Evolutionary conservation across 140 eudicot species (phyloP).

Genomic region (Oenanthe javanica): DNA sequence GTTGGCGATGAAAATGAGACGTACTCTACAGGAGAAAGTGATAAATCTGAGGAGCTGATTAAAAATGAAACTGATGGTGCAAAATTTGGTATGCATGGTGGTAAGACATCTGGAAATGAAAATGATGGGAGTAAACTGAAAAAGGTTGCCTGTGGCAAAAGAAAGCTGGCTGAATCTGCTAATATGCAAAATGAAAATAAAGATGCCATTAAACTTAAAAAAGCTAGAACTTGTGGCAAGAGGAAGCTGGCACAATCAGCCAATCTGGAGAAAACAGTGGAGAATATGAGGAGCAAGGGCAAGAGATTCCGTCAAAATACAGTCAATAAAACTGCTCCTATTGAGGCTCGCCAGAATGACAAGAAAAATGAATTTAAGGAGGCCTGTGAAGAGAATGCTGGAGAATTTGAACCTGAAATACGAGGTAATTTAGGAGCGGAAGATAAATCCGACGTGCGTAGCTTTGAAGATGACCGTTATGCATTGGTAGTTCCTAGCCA

Average conservation of each 20-base stretch:
- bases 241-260: slow-evolving; percentile 21
- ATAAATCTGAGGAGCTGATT: slow-evolving; percentile 11
- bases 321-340: slow-evolving; percentile 23
- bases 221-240: neutral
- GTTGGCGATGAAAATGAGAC: neutral
- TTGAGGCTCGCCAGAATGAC: slow-evolving; percentile 17
- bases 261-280: slow-evolving; percentile 16
- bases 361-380: slow-evolving; percentile 7
- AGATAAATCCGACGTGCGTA: slow-evolving; percentile 15
- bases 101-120: neutral
- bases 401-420: slow-evolving; percentile 16
- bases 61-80: neutral
- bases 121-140: slow-evolving; percentile 9
- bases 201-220: slow-evolving; percentile 8
- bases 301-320: slow-evolving; percentile 27
- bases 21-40: slow-evolving; percentile 7
- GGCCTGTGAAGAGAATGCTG: slow-evolving; percentile 16
- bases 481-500: neutral
- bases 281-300: slow-evolving; percentile 19
- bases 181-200: slow-evolving; percentile 3
- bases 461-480: neutral
- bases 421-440: slow-evolving; percentile 6
- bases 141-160: neutral
- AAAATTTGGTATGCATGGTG: neutral
- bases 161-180: slow-evolving; percentile 18